Percentiles rank a stretch among this genome's conserved stretches.
These are phyloP conservation scores for Cryptococcus neoformans DNA, from an alignment of 1,284 basidiomycete species.

Conservation along the genomic window DNA sequence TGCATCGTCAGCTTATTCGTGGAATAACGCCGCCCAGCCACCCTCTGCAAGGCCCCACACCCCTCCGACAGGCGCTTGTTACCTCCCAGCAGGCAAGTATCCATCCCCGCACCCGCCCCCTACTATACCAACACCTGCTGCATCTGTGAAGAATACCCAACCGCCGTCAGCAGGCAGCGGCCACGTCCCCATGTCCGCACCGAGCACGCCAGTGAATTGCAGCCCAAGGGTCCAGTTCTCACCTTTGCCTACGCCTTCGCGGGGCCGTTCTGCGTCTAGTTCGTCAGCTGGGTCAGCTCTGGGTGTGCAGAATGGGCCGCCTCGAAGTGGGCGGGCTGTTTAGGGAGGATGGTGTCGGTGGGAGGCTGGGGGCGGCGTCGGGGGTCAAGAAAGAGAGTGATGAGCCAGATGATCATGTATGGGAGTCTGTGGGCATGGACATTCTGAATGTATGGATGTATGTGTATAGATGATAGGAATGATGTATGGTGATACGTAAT, in stretches of 20 bases:
- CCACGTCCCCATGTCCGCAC: neutral
- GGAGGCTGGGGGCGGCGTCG: neutral
- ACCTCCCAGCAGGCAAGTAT: too few relatives aligned
- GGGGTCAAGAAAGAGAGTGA: slow-evolving; percentile 4
- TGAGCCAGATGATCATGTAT: slow-evolving; percentile 7
- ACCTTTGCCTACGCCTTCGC: neutral
- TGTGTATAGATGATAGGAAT: too few relatives aligned
- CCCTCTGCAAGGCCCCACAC: too few relatives aligned
- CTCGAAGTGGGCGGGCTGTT: neutral
- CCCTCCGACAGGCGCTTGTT: too few relatives aligned
- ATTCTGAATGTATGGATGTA: too few relatives aligned
- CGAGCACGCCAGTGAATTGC: neutral
- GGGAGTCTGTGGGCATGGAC: neutral
- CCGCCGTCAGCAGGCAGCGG: neutral
- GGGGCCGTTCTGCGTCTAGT: neutral
- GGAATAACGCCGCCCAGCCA: too few relatives aligned
- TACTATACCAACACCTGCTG: too few relatives aligned
- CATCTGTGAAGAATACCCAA: neutral
- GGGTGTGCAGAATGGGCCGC: neutral
- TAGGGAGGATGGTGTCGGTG: neutral
- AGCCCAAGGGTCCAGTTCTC: slow-evolving; percentile 2
- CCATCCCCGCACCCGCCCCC: too few relatives aligned
- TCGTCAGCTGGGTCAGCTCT: neutral
- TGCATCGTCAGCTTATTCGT: too few relatives aligned
- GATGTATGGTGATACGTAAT: too few relatives aligned